A percentile compares a stretch with the other conserved stretches of the same genome.
phyloP scores from a whole-genome alignment of 768 basidiomycete genomes.

The Suillus bovinus region DNA sequence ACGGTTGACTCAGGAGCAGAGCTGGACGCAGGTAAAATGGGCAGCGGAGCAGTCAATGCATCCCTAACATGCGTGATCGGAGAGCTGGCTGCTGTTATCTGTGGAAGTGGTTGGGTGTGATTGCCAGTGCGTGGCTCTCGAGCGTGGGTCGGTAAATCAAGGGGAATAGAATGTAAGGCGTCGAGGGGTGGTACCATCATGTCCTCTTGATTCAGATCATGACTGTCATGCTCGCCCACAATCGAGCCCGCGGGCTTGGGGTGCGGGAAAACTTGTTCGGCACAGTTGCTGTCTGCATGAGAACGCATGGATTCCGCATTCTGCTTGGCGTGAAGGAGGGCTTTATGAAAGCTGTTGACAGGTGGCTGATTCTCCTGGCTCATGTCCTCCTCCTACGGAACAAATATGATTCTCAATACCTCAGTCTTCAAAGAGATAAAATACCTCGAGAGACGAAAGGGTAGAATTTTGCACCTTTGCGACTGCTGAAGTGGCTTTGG shows the following conservation, averaged over 20 bases:
- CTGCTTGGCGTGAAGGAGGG: slow-evolving; percentile 39
- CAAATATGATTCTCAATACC: slow-evolving; percentile 9
- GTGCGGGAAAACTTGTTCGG: not conserved
- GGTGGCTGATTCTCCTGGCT: slow-evolving; percentile 43
- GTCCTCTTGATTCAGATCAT: slow-evolving; percentile 8
- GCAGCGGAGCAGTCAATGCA: slow-evolving; percentile 26
- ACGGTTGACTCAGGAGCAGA: slow-evolving; percentile 12
- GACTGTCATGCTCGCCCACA: not conserved
- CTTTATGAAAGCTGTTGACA: slow-evolving; percentile 48
- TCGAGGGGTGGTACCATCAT: slow-evolving; percentile 31
- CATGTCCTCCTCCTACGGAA: slow-evolving; percentile 33
- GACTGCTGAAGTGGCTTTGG: slow-evolving; percentile 40
- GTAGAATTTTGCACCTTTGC: slow-evolving; percentile 47
- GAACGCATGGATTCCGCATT: slow-evolving; percentile 13
- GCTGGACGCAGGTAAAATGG: slow-evolving; percentile 16
- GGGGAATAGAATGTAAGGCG: slow-evolving; percentile 40
- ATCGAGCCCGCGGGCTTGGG: not conserved
- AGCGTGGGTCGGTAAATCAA: slow-evolving; percentile 36
- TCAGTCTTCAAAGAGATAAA: slow-evolving; percentile 8
- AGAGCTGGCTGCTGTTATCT: slow-evolving; percentile 7
- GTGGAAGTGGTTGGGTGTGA: slow-evolving; percentile 23
- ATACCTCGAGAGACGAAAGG: slow-evolving; percentile 48
- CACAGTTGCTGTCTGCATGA: not conserved
- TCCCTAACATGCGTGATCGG: slow-evolving; percentile 15
- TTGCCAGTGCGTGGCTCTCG: slow-evolving; percentile 10